phyloP scores from a whole-genome alignment of 805 yeast genomes.

The Sugiyamaella boreocaroliniensis region DNA sequence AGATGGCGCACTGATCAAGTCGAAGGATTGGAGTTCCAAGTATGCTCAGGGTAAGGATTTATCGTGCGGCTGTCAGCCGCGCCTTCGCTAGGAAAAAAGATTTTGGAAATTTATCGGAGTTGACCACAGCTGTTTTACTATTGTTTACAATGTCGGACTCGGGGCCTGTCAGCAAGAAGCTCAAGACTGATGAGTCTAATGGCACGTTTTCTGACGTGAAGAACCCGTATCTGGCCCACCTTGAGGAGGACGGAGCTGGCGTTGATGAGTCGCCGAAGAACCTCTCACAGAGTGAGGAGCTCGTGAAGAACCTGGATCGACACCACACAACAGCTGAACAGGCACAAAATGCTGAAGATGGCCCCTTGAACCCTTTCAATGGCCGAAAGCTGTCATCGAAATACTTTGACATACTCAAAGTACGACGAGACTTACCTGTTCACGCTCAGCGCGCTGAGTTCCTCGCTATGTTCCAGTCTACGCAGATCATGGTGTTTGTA shows the following conservation, averaged over 20 bases:
- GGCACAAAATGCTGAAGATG: slow-evolving; percentile 36
- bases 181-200: slow-evolving; percentile 7
- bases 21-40: neutral
- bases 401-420: slow-evolving; percentile 71
- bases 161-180: slow-evolving; percentile 12
- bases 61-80: neutral
- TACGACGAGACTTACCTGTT: slow-evolving; percentile 84
- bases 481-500: slow-evolving; percentile 95
- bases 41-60: too few species aligned
- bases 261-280: neutral
- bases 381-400: slow-evolving; percentile 54
- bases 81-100: neutral
- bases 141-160: slow-evolving; percentile 9
- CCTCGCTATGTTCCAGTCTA: slow-evolving; percentile 69
- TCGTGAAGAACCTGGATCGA: slow-evolving; percentile 9
- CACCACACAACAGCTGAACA: slow-evolving; percentile 31
- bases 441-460: slow-evolving; percentile 91
- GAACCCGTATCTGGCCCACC: slow-evolving; percentile 30
- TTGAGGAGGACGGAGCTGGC: slow-evolving; percentile 17
- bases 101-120: neutral
- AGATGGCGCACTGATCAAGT: neutral
- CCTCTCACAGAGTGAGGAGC: slow-evolving; percentile 2
- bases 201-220: neutral
- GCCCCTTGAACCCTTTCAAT: slow-evolving; percentile 69
- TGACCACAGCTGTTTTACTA: too few species aligned